Evolutionary conservation across 192 early-diverging fungal species (phyloP), one percentile per base, ranked within the genome.

Genomic region (Diversispora epigaea): DNA sequence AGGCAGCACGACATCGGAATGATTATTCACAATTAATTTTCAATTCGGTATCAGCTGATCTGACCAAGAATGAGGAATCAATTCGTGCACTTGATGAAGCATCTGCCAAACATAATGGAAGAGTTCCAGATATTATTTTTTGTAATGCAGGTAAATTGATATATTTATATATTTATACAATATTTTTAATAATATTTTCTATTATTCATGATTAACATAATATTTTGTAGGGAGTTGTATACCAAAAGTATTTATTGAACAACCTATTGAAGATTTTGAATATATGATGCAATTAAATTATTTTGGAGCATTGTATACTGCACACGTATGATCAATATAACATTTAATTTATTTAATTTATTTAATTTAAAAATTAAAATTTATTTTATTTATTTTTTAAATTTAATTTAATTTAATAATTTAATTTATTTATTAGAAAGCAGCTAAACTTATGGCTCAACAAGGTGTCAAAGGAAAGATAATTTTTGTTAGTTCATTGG

Each of bases 201-300:
- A 21, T 68, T 45, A 1, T 58, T 64, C 6, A 19, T 46, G 32
- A 47, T 60, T 4, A 65, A 21, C 5, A 8, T 49, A 11, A 11
- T 49, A 49, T 49, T 49, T 49, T 49, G 12, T 49, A 84, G 83
- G 83, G 68, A 67, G 77, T 40, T 71, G 84, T 11, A 77, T 73
- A 56, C 92, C 92, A 22, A 87, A 89, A 11, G 64, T 91, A 44
- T 93, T 93, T 76, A 55, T 89, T 17, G 91, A 93, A 45, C 87
- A 90, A 57, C 70, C 62, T 5, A 75, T 86, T 49, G 79, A 81
- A 19, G 86, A 88, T 0, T 82, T 93, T 66, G 84, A 86, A 54
- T 54, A 67, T 22, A 79, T 81, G 8, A 91, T 89, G 79, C 81
- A 86, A 19, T 66, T 92, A 22, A 93, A 93, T 71, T 93, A 90